Base-by-base conservation (phyloP, 2,329 filamentous ascomycete genomes). In the Cladosporium sp. region DNA sequence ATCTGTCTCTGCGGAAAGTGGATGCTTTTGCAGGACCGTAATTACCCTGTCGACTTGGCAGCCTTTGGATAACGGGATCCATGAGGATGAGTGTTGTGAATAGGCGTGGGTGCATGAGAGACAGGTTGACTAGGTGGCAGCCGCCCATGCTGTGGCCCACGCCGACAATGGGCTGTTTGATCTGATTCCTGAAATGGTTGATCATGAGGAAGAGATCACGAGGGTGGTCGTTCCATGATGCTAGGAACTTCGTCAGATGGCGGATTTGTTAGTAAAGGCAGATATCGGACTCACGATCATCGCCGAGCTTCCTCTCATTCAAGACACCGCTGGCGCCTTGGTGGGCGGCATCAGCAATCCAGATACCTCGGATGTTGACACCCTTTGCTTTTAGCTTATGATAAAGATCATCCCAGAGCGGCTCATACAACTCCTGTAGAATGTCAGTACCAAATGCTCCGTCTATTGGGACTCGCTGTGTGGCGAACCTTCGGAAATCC, bases 91-190 rank as follows among this genome's bases (percentile, higher is more conserved):
- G 69, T 7, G 81, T 79, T 54, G 83, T 79, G 56, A 96, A 77
- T 16, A 96, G 80, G 7, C 90, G 85, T 1, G 92, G 90, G 68
- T 95, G 86, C 57, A 89, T 78, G 9, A 92, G 72, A 4, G 87
- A 74, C 13, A 92, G 74, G 58, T 88, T 83, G 48, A 79, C 76
- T 64, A 96, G 76, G 52, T 86, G 80, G 63, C 80, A 81, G 56
- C 79, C 90, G 58, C 92, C 92, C 75, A 95, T 91, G 59, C 88
- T 95, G 70, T 97, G 92, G 13, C 89, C 92, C 22, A 97, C 69
- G 50, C 88, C 91, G 55, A 96, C 70, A 16, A 96, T 74, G 1
- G 92, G 92, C 1, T 86, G 85, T 11, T 87, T 85, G 78, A 93
- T 90, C 54, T 86, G 75, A 12, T 77, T 72, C 36, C 88, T 86